Percentiles rank a stretch among this genome's conserved stretches.
Evolutionary conservation across 163 green algal genomes (phyloP).

Genomic region (Chloromonas sp.): DNA sequence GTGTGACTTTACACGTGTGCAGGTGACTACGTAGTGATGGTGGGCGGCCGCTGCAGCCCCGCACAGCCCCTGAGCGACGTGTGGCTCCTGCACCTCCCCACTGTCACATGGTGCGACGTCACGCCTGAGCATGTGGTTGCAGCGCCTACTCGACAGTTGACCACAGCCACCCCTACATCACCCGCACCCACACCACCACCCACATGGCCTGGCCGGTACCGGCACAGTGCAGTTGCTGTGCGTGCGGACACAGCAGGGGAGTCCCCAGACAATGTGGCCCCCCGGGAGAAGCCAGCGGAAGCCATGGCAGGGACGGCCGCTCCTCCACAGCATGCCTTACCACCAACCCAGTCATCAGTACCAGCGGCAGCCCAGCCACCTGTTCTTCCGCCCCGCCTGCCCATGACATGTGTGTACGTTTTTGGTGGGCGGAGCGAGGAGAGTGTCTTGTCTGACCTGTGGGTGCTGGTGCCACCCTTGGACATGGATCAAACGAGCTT

Average conservation of each 20-base stretch:
- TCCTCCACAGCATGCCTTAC: too few species aligned
- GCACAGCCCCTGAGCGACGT: slow-evolving; percentile 33
- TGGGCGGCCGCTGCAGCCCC: slow-evolving; percentile 41
- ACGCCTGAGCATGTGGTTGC: background rate
- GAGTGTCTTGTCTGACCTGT: slow-evolving; percentile 9
- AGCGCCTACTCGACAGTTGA: too few species aligned
- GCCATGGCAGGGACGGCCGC: too few species aligned
- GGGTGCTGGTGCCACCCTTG: slow-evolving; percentile 14
- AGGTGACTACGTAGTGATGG: slow-evolving; percentile 29
- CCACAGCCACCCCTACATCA: background rate
- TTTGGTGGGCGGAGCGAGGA: too few species aligned
- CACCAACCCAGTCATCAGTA: background rate
- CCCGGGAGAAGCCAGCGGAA: too few species aligned
- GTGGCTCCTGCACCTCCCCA: slow-evolving; percentile 29
- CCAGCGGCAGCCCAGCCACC: background rate
- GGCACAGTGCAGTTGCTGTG: slow-evolving; percentile 18
- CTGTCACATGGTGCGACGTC: slow-evolving; percentile 9
- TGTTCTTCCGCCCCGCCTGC: background rate
- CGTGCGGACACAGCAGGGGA: too few species aligned
- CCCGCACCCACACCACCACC: background rate
- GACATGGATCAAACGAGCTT: too few species aligned
- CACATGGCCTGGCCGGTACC: slow-evolving; percentile 27
- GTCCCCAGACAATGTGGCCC: too few species aligned
- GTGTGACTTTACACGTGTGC: background rate
- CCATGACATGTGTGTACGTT: too few species aligned